Percentiles rank a stretch among this genome's conserved stretches.
Evolutionary conservation across 208 protist species (phyloP).

Genomic region (Herpetomonas samuelpessoai): DNA sequence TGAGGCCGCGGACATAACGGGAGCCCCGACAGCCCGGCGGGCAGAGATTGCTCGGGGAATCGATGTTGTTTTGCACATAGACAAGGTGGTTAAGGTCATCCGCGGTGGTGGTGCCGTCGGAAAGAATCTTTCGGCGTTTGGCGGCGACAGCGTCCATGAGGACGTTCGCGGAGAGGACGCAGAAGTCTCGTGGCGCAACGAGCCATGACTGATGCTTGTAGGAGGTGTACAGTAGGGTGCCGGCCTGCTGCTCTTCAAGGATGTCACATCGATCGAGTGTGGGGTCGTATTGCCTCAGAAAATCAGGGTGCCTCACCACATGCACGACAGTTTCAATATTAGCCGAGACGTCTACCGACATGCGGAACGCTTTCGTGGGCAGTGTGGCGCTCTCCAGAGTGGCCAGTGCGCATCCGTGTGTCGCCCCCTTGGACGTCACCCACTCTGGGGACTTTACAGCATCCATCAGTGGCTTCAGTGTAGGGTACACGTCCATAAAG

Average conservation of each 20-base stretch:
- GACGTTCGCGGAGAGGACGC: constrained; percentile 14
- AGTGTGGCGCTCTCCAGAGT: constrained; percentile 5
- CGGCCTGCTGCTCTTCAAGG: constrained; percentile 11
- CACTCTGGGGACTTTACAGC: not conserved
- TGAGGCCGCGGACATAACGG: constrained; percentile 23
- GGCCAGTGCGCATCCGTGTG: constrained; percentile 9
- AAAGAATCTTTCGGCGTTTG: not conserved
- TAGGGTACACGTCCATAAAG: not conserved
- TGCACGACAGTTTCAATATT: constrained; percentile 15
- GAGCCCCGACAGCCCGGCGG: not conserved
- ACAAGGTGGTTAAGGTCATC: not conserved
- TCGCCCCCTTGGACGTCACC: not conserved
- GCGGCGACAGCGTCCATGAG: constrained; percentile 1
- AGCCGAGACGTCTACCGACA: constrained; percentile 15
- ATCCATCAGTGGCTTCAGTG: not conserved
- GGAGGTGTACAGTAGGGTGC: constrained; percentile 30
- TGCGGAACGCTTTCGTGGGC: constrained; percentile 26
- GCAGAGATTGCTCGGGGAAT: not conserved
- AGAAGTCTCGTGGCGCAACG: constrained; percentile 45
- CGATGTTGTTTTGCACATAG: constrained; percentile 30
- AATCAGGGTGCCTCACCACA: constrained; percentile 10
- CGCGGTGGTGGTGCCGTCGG: not conserved
- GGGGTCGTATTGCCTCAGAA: constrained; percentile 17
- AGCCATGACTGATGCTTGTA: constrained; percentile 35
- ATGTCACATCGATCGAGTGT: constrained; percentile 21